Conservation (phyloP, 352 stramenopile species). For the Pythium volutum region DNA sequence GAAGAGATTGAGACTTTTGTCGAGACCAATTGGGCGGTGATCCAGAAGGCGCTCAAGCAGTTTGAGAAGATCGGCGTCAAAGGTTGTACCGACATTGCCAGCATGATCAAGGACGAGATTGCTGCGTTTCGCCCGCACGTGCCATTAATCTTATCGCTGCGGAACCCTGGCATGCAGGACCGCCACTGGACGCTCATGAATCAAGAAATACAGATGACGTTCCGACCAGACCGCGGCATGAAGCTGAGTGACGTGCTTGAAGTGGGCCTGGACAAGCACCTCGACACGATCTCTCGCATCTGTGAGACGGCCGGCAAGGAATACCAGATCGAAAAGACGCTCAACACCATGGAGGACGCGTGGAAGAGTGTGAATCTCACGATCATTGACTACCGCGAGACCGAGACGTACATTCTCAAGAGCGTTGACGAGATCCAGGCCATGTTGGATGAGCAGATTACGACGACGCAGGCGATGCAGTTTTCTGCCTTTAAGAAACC, state of each 20-base stretch:
- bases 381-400: constrained; percentile 90
- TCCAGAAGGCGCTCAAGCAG: constrained; percentile 92
- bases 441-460: constrained; percentile 96
- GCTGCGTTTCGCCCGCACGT: constrained; percentile 92
- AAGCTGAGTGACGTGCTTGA: constrained; percentile 84
- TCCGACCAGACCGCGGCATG: constrained; percentile 74
- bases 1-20: constrained; percentile 92
- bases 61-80: constrained; percentile 89
- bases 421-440: constrained; percentile 94
- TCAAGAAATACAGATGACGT: constrained; percentile 53
- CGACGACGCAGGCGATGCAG: constrained; percentile 95
- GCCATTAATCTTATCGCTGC: constrained; percentile 87
- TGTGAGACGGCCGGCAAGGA: constrained; percentile 93
- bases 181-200: constrained; percentile 94
- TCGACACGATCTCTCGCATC: constrained; percentile 92
- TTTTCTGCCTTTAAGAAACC: constrained; percentile 95
- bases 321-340: constrained; percentile 91
- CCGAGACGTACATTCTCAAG: constrained; percentile 94
- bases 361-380: constrained; percentile 91
- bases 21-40: constrained; percentile 74
- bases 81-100: constrained; percentile 85
- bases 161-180: constrained; percentile 93
- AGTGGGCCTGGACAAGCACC: constrained; percentile 78
- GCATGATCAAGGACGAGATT: constrained; percentile 91
- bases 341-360: constrained; percentile 90